Conservation (phyloP, 2,329 filamentous ascomycete genomes). For the Trichoderma koningiopsis region DNA sequence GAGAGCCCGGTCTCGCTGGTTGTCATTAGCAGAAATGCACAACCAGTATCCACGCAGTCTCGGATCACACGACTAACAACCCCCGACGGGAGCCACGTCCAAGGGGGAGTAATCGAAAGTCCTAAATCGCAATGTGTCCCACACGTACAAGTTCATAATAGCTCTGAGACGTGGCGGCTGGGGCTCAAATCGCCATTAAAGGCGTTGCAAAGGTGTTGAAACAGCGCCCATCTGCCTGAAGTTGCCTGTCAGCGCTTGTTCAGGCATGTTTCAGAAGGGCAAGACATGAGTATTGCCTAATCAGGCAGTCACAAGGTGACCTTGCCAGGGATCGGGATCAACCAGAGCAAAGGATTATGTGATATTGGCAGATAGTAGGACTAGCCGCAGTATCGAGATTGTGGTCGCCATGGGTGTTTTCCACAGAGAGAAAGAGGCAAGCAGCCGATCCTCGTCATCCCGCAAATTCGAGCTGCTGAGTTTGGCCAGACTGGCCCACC, state of each 20-base stretch:
- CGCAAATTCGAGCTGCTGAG: not conserved
- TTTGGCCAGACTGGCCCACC: not conserved
- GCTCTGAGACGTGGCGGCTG: not conserved
- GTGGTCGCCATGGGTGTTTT: not conserved
- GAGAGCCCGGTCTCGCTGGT: not conserved
- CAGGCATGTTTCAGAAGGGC: slow-evolving; percentile 5
- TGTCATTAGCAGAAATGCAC: not conserved
- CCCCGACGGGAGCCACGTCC: not conserved
- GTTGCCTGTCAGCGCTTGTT: slow-evolving; percentile 5
- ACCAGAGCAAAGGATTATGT: not conserved
- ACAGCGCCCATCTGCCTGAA: not conserved
- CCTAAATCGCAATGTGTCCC: not conserved
- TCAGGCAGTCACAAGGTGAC: slow-evolving; percentile 10
- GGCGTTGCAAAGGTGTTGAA: not conserved
- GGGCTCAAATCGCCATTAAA: not conserved
- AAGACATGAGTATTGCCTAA: not conserved
- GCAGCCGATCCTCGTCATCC: not conserved
- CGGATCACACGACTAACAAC: not conserved
- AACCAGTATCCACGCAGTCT: not conserved
- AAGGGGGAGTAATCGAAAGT: not conserved
- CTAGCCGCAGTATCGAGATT: not conserved
- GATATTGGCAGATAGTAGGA: not conserved
- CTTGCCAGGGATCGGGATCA: not conserved
- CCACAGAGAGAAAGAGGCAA: not conserved
- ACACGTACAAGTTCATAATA: not conserved